Evolutionary conservation across 2,329 filamentous ascomycete genomes (phyloP), one percentile per base, ranked within the genome.

Genomic region (Atkinsonella texensis): DNA sequence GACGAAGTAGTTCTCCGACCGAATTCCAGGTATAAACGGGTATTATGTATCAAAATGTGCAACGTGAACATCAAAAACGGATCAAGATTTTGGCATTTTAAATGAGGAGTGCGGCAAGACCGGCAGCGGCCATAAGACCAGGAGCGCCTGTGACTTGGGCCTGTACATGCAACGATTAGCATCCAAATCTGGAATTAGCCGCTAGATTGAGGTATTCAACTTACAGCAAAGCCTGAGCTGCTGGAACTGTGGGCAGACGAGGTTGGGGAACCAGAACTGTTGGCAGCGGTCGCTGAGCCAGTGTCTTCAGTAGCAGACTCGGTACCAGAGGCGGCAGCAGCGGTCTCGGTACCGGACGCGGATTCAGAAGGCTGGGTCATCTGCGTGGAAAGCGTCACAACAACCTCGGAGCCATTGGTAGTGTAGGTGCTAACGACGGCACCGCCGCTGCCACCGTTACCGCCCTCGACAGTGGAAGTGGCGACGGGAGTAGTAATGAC

Each of bases 41-140:
- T 70, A 68, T 70, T 70, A 66, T 69, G 62, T 68, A 66, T 63
- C 62, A 68, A 66, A 62, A 69, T 69, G 65, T 68, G 65, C 63
- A 64, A 61, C 58, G 57, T 63, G 53, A 58, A 55, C 51, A 58
- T 60, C 54, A 62, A 56, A 58, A 51, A 41, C 6, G 57, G 52
- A 46, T 17, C 41, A 38, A 48, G 47, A 39, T 23, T 52, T 52
- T 51, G 51, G 31, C 56, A 56, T 31, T 23, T 71, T 74, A 78
- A 53, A 78, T 68, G 53, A 78, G 63, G 54, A 75, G 59, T 55
- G 68, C 72, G 41, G 72, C 74, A 45, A 77, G 53, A 60, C 74
- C 75, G 18, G 72, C 74, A 20, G 71, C 74, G 49, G 73, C 74
- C 41, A 77, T 54, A 47, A 76, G 56, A 52, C 73, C 75, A 20